These are phyloP conservation scores for Didymella exigua DNA, from an alignment of 2,329 filamentous ascomycete species.

Conservation along the genomic window DNA sequence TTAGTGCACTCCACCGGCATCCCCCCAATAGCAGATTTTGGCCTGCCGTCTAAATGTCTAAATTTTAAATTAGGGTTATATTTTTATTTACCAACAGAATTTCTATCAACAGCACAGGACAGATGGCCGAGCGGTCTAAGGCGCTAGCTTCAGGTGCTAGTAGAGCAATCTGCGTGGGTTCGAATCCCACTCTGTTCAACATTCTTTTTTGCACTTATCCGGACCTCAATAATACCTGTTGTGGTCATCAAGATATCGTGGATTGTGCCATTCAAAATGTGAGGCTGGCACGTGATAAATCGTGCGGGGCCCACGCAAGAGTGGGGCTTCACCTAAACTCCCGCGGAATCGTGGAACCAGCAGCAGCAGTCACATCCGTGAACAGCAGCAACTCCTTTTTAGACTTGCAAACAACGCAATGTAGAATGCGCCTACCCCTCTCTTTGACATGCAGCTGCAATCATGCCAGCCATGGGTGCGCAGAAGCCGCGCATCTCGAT, in stretches of 20 bases:
- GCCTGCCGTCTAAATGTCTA: too few relatives aligned
- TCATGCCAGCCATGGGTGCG: background rate
- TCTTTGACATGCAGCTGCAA: background rate
- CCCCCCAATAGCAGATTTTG: too few relatives aligned
- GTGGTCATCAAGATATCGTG: constrained; percentile 6
- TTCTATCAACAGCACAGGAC: constrained; percentile 5
- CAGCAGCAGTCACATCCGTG: constrained; percentile 1
- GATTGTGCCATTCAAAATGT: background rate
- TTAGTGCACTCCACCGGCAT: too few relatives aligned
- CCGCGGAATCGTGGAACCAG: background rate
- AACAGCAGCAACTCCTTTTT: background rate
- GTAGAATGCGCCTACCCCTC: background rate
- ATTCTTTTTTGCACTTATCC: constrained; percentile 27
- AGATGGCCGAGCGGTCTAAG: constrained; percentile 46
- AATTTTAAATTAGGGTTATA: background rate
- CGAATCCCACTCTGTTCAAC: constrained; percentile 47
- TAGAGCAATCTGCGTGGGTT: constrained; percentile 45
- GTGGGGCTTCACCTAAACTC: background rate
- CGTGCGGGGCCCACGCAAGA: background rate
- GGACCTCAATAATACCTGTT: background rate
- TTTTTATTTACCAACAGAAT: accelerated
- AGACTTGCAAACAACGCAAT: background rate
- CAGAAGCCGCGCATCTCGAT: background rate
- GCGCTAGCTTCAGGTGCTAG: constrained; percentile 49
- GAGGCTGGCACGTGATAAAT: background rate